A percentile compares a stretch with the other conserved stretches of the same genome.
Evolutionary conservation across 208 protist genomes (phyloP).

Genomic region (Acanthamoeba divionensis): DNA sequence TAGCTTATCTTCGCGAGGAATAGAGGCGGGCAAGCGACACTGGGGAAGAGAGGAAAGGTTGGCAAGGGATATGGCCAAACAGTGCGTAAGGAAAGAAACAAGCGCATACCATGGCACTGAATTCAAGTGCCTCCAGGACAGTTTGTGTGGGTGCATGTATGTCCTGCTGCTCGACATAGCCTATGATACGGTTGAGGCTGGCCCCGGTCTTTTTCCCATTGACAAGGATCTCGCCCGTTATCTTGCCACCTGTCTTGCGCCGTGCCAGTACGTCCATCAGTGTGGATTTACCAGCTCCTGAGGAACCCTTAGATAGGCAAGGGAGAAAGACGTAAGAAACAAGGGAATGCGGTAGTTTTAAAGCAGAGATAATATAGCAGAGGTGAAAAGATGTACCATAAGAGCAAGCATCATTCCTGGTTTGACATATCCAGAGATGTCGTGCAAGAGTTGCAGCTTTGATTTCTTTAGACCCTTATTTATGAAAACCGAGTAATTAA

Average conservation of each 20-base stretch:
- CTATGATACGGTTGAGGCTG: constrained; percentile 57
- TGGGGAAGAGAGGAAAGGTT: background rate
- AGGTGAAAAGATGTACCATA: background rate
- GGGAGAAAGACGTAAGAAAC: background rate
- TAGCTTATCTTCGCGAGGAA: background rate
- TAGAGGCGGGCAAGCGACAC: constrained; percentile 3
- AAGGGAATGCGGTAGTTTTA: background rate
- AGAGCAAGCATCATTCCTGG: constrained; percentile 68
- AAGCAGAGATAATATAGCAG: background rate
- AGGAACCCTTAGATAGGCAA: constrained; percentile 42
- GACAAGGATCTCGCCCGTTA: constrained; percentile 62
- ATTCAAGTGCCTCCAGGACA: constrained; percentile 55
- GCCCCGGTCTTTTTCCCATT: constrained; percentile 46
- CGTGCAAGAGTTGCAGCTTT: constrained; percentile 49
- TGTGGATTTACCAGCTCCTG: constrained; percentile 68
- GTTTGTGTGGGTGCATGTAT: constrained; percentile 61
- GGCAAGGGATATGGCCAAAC: background rate
- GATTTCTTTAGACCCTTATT: constrained; percentile 51
- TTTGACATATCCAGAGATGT: constrained; percentile 70
- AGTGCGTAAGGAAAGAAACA: background rate
- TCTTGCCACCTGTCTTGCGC: constrained; percentile 65
- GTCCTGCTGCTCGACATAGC: constrained; percentile 70
- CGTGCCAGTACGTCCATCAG: constrained; percentile 65
- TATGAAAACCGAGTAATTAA: constrained; percentile 52
- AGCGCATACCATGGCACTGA: constrained; percentile 33